Percentiles rank a stretch among this genome's conserved stretches.
These are phyloP conservation scores for Berberis vulgaris DNA, from an alignment of 164 flowering plant species.

Conservation along the genomic window DNA sequence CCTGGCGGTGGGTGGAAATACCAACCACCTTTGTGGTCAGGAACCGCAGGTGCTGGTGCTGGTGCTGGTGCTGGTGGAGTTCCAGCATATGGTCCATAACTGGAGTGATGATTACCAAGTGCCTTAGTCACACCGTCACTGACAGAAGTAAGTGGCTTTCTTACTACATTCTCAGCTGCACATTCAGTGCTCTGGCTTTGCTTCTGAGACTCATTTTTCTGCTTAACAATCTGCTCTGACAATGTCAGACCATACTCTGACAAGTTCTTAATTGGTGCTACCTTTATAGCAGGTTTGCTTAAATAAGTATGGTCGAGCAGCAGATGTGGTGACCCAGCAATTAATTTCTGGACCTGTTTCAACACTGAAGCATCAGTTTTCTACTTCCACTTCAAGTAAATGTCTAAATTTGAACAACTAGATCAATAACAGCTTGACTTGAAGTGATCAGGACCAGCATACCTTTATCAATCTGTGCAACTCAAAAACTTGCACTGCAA, in stretches of 20 bases:
- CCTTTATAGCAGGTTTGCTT: conserved; percentile 24
- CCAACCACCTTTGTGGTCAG: conserved; percentile 37
- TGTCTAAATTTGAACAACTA: neutral
- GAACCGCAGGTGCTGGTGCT: conserved; percentile 10
- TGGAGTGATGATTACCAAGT: conserved; percentile 18
- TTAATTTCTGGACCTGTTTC: conserved; percentile 64
- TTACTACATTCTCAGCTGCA: conserved; percentile 41
- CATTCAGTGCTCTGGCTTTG: conserved; percentile 25
- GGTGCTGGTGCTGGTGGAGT: conserved; percentile 11
- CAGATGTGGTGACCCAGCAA: conserved; percentile 58
- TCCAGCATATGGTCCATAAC: conserved; percentile 15
- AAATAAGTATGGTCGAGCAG: conserved; percentile 27
- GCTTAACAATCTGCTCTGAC: conserved; percentile 19
- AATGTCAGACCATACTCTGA: conserved; percentile 28
- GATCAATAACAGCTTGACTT: neutral
- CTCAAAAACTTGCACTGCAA: conserved; percentile 87
- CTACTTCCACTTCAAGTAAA: neutral
- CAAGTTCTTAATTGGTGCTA: conserved; percentile 23
- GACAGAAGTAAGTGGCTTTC: conserved; percentile 29
- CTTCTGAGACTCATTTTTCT: conserved; percentile 29
- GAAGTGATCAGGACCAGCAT: conserved; percentile 4
- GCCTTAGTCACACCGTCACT: conserved; percentile 22
- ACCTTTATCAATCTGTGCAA: conserved; percentile 86
- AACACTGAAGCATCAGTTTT: neutral
- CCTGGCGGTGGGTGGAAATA: conserved; percentile 40